Evolutionary conservation across 768 basidiomycete genomes (phyloP), one percentile per base, ranked within the genome.

Genomic region (Mycena belliarum): DNA sequence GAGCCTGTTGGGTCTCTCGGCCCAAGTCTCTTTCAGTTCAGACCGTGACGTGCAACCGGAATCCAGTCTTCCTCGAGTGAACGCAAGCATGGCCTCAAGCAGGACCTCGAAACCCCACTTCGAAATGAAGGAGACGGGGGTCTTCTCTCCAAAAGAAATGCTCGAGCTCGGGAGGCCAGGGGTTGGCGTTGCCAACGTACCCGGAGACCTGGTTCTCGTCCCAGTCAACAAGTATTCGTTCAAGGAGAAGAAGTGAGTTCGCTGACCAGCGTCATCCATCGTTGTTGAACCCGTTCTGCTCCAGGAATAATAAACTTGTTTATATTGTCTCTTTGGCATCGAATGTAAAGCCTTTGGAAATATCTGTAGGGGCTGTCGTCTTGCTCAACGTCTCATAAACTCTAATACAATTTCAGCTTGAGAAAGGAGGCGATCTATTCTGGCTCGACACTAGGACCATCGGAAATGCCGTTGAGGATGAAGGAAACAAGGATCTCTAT

Each of bases 401-500:
- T n/a, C n/a, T n/a, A n/a, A n/a, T n/a, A n/a, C n/a, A n/a, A n/a
- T n/a, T n/a, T n/a, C 64, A 82, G 75, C 79, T 92, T 35, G 74
- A 81, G 23, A 82, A 84, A 46, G 88, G 84, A 10, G 91, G 90
- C 21, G 86, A 90, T 43, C 79, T 80, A 2, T 93, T 94, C 73
- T 94, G 92, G 92, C 77, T 94, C 14, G 81, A 85, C 49, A 72
- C 79, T 2, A 79, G 82, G 42, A 89, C 87, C n/a, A 69, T 94
- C 57, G 90, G 79, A 1, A 86, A 89, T 52, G 82, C 86, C 50
- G 81, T 89, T 23, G 80, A 80, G 65, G 77, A 75, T 6, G 76
- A 80, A 26, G 82, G 82, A 48, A 75, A 78, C 24, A 77, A 85
- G 20, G 77, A 84, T 40, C 71, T 94, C 35, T 87, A 86, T 66